These are phyloP conservation scores for Triadica sebifera DNA, from an alignment of 345 rosid species.

Conservation along the genomic window DNA sequence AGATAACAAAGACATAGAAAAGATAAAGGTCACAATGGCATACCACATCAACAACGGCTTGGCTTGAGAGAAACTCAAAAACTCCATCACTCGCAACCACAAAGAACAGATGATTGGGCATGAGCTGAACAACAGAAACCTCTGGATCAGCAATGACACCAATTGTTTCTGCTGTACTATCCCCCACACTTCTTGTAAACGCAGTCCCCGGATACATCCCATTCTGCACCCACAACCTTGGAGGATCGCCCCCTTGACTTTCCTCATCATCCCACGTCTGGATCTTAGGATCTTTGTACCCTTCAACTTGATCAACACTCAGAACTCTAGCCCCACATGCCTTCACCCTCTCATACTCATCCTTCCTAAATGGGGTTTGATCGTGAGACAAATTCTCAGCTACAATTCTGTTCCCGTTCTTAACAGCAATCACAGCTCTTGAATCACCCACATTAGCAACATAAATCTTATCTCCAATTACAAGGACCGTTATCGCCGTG, in stretches of 20 bases:
- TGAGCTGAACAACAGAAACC: slow-evolving; percentile 59
- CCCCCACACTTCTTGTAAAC: slow-evolving; percentile 91
- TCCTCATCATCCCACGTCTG: slow-evolving; percentile 90
- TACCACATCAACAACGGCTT: slow-evolving; percentile 88
- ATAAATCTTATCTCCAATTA: slow-evolving; percentile 68
- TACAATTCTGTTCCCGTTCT: slow-evolving; percentile 51
- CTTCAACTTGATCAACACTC: slow-evolving; percentile 96
- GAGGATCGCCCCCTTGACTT: slow-evolving; percentile 90
- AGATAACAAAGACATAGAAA: not conserved
- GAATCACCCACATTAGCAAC: slow-evolving; percentile 99
- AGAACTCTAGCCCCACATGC: slow-evolving; percentile 84
- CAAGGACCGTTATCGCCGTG: slow-evolving; percentile 89
- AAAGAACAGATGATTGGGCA: slow-evolving; percentile 69
- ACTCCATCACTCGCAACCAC: slow-evolving; percentile 98
- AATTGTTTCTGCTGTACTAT: slow-evolving; percentile 74
- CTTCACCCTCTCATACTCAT: slow-evolving; percentile 91
- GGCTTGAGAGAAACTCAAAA: slow-evolving; percentile 94
- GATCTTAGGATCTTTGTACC: slow-evolving; percentile 76
- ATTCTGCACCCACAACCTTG: slow-evolving; percentile 90
- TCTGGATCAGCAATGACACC: slow-evolving; percentile 89
- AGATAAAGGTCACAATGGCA: not conserved
- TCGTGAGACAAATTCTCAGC: slow-evolving; percentile 87
- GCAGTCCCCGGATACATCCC: slow-evolving; percentile 98
- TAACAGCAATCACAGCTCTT: slow-evolving; percentile 82
- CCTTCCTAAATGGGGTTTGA: slow-evolving; percentile 94